A percentile compares a stretch with the other conserved stretches of the same genome.
Evolutionary conservation across 75 land plant genomes (phyloP).

Genomic region (Pinus albicaulis): DNA sequence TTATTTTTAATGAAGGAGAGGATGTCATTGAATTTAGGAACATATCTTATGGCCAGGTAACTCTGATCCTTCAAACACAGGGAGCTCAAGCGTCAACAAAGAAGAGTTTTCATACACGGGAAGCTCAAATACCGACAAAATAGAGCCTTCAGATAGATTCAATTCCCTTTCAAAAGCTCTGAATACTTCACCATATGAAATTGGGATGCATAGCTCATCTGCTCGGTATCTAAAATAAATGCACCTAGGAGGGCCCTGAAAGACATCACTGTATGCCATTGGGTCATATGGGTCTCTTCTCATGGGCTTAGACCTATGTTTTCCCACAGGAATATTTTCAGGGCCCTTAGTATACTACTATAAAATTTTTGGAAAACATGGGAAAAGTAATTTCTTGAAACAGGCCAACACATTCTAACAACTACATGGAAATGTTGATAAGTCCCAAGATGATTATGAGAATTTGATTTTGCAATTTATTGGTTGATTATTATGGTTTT

Average conservation of each 20-base stretch:
- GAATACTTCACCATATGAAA: not conserved
- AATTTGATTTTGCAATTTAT: too few species aligned
- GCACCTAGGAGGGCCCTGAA: constrained; percentile 8
- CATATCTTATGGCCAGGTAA: constrained; percentile 4
- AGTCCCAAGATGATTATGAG: too few species aligned
- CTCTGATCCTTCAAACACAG: constrained; percentile 7
- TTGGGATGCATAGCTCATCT: not conserved
- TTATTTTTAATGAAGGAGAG: too few species aligned
- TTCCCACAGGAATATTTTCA: not conserved
- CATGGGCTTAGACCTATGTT: not conserved
- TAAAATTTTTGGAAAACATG: too few species aligned
- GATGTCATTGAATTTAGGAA: too few species aligned
- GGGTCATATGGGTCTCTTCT: constrained; percentile 4
- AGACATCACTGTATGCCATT: constrained; percentile 5
- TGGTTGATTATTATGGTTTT: too few species aligned
- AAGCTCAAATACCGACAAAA: constrained; percentile 9
- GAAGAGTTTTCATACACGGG: constrained; percentile 9
- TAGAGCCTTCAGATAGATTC: not conserved
- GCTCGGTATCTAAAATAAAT: not conserved
- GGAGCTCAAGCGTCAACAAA: constrained; percentile 7
- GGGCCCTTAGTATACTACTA: not conserved
- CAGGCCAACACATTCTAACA: too few species aligned
- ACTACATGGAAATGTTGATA: too few species aligned
- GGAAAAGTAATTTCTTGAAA: too few species aligned
- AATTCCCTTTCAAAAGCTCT: not conserved